Conservation (phyloP, 2,329 filamentous ascomycete genomes). For the Penicillium sp. region DNA sequence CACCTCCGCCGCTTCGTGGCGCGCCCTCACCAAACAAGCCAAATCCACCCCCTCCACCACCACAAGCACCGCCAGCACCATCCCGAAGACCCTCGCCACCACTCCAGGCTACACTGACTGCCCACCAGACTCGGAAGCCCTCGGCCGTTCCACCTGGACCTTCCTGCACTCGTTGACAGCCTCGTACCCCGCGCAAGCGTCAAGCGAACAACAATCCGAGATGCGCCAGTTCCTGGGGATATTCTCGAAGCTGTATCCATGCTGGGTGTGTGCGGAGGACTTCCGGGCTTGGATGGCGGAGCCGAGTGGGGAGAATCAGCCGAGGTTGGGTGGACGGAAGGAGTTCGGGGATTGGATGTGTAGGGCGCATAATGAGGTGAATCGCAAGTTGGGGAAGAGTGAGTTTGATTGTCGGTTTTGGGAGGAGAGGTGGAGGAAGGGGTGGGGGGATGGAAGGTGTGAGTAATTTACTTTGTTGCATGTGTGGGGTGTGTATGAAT, state of each 20-base stretch:
- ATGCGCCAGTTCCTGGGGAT: slow-evolving; percentile 67
- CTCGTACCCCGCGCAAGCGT: slow-evolving; percentile 65
- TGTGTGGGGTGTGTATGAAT: too few species aligned
- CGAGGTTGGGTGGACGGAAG: slow-evolving; percentile 47
- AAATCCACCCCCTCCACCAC: slow-evolving; percentile 3
- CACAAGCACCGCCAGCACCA: slow-evolving; percentile 23
- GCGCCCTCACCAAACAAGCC: slow-evolving; percentile 37
- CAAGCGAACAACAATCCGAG: slow-evolving; percentile 65
- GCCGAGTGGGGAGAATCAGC: slow-evolving; percentile 50
- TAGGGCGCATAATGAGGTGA: slow-evolving; percentile 45
- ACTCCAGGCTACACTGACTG: slow-evolving; percentile 51
- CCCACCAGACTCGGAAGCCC: slow-evolving; percentile 76
- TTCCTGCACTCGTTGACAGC: slow-evolving; percentile 86
- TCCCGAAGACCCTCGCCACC: too few species aligned
- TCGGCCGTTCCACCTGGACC: slow-evolving; percentile 86
- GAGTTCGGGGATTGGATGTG: slow-evolving; percentile 46
- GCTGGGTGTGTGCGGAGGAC: slow-evolving; percentile 89
- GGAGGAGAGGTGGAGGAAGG: slow-evolving; percentile 91
- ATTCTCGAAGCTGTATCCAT: slow-evolving; percentile 84
- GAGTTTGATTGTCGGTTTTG: slow-evolving; percentile 81
- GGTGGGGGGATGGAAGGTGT: slow-evolving; percentile 63
- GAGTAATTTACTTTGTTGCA: slow-evolving; percentile 41
- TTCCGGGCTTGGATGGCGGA: slow-evolving; percentile 72
- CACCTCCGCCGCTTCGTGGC: slow-evolving; percentile 42
- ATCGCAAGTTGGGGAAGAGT: slow-evolving; percentile 73